Evolutionary conservation across 163 green algal genomes (phyloP), one percentile per base, ranked within the genome.

Genomic region (Chlorella variabilis): DNA sequence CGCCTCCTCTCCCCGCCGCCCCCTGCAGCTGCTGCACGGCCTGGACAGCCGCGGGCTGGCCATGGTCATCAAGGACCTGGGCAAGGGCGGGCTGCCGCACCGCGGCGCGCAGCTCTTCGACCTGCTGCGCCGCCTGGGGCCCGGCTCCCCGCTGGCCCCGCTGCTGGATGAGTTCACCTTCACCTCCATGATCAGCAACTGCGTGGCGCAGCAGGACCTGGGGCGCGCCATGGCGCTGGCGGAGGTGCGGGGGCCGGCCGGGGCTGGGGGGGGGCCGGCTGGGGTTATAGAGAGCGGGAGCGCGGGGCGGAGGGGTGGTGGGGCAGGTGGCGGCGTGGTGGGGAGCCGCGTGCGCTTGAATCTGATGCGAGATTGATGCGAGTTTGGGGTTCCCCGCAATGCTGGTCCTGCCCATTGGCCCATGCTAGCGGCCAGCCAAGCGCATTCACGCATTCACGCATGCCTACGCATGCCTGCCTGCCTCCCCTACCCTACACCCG

Each of bases 41-140:
- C 17, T 81, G 65, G 77, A 77, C 65, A 62, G 49, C 66, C 77
- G 77, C 0, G 77, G 66, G 8, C 49, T 77, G 66, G 77, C 77
- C 2, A 29, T 31, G 25, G 27, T 95, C 36, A 78, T 95, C 18
- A 95, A 95, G 62, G 91, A 95, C 29, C 84, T 95, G 20, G 83
- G 71, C 34, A 89, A 84, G 27, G 45, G 80, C 11, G 81, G 78
- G 2, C 65, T 90, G 31, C 76, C 89, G n/a, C 42, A 66, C 0
- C 87, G 91, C 9, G 87, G 78, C 0, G 63, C 87, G n/a, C 87
- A 94, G 84, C 86, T 95, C 18, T 95, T 95, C 61, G 90, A 95
- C 68, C 84, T 42, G 38, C 74, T 95, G 25, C 85, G 90, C 8
- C 56, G 36, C 71, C 85, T 63, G 82, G 84, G 58, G 66, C 79